Evolutionary conservation across 2,329 filamentous ascomycete species (phyloP).

Genomic region (Pestalotiopsis sp.): DNA sequence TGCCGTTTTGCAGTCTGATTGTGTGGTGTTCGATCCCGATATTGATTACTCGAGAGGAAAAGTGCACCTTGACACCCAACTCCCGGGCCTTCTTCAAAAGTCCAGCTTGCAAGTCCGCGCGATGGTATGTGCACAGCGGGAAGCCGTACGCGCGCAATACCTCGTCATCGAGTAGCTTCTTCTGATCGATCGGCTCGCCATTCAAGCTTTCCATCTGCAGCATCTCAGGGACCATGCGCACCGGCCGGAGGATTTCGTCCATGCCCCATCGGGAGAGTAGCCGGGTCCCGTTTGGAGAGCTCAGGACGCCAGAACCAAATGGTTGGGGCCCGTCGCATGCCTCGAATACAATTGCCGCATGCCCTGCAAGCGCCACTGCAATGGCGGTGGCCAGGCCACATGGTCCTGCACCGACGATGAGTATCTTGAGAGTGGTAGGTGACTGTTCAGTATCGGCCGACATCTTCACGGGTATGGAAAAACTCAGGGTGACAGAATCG

Average conservation of each 20-base stretch:
- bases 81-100: neutral
- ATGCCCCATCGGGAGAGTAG: constrained; percentile 1
- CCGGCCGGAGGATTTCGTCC: neutral
- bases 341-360: constrained; percentile 6
- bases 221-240: neutral
- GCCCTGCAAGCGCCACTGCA: constrained; percentile 5
- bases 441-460: neutral
- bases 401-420: constrained; percentile 6
- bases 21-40: neutral
- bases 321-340: neutral
- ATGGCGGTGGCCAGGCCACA: constrained; percentile 14
- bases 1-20: neutral
- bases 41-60: neutral
- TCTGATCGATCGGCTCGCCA: neutral
- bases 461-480: neutral
- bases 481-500: too few species aligned
- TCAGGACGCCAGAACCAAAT: constrained; percentile 2
- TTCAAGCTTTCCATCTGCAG: neutral
- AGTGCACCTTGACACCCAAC: neutral
- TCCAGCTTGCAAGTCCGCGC: neutral
- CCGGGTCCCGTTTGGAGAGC: neutral
- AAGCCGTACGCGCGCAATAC: neutral
- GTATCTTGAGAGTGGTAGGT: neutral
- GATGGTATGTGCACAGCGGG: neutral
- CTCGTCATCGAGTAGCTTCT: neutral